phyloP scores from a whole-genome alignment of 23 red algal genomes.

The Cyanidium caldarium region DNA sequence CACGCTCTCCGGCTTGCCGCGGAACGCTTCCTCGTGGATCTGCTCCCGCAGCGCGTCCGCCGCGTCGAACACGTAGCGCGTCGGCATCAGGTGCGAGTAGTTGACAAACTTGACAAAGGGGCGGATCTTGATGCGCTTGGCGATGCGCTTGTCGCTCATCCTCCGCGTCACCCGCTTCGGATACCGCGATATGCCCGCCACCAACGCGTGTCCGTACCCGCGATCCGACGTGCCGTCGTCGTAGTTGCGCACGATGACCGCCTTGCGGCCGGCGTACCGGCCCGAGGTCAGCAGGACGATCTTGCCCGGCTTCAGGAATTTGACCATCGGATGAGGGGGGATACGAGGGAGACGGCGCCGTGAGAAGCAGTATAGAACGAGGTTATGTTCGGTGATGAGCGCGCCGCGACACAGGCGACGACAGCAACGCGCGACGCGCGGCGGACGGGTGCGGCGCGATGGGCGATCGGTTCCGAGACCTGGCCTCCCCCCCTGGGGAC shows the following conservation, averaged over 20 bases:
- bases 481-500: too few relatives aligned
- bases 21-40: slow-evolving; percentile 33
- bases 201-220: slow-evolving; percentile 62
- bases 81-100: slow-evolving; percentile 98
- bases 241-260: slow-evolving; percentile 71
- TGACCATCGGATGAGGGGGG: too few relatives aligned
- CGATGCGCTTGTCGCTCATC: slow-evolving; percentile 72
- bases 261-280: slow-evolving; percentile 78
- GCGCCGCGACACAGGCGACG: too few relatives aligned
- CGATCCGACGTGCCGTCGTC: slow-evolving; percentile 68
- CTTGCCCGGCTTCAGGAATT: slow-evolving; percentile 72
- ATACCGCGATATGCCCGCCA: slow-evolving; percentile 75
- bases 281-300: slow-evolving; percentile 73
- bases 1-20: slow-evolving; percentile 17
- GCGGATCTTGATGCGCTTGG: slow-evolving; percentile 35
- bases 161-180: slow-evolving; percentile 57
- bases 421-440: too few relatives aligned
- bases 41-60: slow-evolving; percentile 33
- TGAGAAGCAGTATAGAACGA: too few relatives aligned
- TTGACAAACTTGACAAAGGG: slow-evolving; percentile 63
- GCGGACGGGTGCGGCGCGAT: too few relatives aligned
- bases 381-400: too few relatives aligned
- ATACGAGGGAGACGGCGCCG: too few relatives aligned
- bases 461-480: too few relatives aligned
- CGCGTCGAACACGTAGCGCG: slow-evolving; percentile 74